Conservation (phyloP, 2,329 filamentous ascomycete genomes). For the Talaromyces marneffei region DNA sequence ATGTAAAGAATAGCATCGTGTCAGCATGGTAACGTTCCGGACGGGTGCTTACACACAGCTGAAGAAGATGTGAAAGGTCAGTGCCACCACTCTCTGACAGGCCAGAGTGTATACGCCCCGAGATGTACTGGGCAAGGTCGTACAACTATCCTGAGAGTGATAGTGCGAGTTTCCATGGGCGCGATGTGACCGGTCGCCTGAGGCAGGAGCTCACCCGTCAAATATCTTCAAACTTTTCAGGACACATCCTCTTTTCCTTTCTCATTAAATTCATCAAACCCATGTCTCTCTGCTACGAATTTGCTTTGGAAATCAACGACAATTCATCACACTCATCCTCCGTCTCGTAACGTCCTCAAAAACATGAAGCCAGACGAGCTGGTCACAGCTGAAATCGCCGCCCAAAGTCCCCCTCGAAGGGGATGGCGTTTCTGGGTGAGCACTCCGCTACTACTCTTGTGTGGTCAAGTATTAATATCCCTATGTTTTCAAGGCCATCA, state of each 20-base stretch:
- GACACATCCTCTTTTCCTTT: background rate
- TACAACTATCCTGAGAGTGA: background rate
- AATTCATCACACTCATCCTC: background rate
- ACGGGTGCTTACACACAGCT: background rate
- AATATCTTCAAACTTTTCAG: background rate
- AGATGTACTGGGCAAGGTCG: background rate
- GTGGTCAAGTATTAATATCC: background rate
- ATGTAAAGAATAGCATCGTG: background rate
- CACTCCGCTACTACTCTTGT: background rate
- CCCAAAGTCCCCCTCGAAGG: background rate
- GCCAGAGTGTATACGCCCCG: background rate
- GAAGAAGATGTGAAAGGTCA: background rate
- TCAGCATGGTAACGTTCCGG: background rate
- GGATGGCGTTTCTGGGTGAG: conserved; percentile 5
- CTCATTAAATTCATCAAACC: background rate
- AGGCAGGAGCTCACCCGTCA: background rate
- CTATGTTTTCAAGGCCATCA: background rate
- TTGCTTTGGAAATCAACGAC: background rate
- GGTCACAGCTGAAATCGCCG: background rate
- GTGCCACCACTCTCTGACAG: background rate
- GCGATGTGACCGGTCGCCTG: background rate
- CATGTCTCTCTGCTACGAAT: background rate
- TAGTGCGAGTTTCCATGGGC: background rate
- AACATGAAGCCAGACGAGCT: background rate
- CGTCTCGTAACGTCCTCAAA: background rate